phyloP scores from a whole-genome alignment of 176 grass and related monocot species.

The Rhipidocladum racemiflorum region DNA sequence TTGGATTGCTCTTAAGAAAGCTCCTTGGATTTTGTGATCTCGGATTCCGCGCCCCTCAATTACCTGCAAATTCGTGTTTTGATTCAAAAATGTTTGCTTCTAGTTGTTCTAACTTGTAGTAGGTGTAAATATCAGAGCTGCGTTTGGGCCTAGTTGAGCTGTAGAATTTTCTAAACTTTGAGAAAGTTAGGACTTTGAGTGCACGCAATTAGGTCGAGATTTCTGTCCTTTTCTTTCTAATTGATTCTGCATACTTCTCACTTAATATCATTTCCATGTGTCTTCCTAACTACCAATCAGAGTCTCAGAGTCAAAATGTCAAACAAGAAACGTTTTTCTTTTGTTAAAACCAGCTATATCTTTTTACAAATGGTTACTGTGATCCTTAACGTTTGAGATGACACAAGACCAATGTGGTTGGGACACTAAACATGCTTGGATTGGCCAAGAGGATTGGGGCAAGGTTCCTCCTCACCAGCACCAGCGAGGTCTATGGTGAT shows the following conservation, averaged over 20 bases:
- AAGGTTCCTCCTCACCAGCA: slow-evolving; percentile 78
- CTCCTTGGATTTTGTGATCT: slow-evolving; percentile 1
- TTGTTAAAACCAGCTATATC: slow-evolving; percentile 1
- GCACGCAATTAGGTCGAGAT: background rate
- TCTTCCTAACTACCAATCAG: slow-evolving; percentile 13
- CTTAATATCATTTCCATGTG: slow-evolving; percentile 14
- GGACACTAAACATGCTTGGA: slow-evolving; percentile 87
- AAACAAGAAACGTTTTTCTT: background rate
- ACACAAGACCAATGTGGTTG: slow-evolving; percentile 91
- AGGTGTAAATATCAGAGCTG: slow-evolving; percentile 23
- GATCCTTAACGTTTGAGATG: slow-evolving; percentile 37
- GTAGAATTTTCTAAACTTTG: slow-evolving; percentile 10
- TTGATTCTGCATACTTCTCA: slow-evolving; percentile 10
- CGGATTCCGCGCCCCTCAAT: background rate
- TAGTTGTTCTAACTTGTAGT: slow-evolving; percentile 10
- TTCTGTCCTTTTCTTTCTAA: slow-evolving; percentile 16
- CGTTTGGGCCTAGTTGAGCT: background rate
- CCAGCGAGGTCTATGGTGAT: slow-evolving; percentile 84
- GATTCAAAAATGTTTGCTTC: slow-evolving; percentile 13
- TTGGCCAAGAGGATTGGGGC: slow-evolving; percentile 82
- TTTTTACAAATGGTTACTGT: slow-evolving; percentile 12
- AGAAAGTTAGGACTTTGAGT: background rate
- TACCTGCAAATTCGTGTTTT: background rate
- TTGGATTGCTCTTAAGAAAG: slow-evolving; percentile 7
- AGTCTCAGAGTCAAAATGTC: background rate